phyloP scores from a whole-genome alignment of 495 filamentous ascomycete species.

The Talaromyces nanjingensis region DNA sequence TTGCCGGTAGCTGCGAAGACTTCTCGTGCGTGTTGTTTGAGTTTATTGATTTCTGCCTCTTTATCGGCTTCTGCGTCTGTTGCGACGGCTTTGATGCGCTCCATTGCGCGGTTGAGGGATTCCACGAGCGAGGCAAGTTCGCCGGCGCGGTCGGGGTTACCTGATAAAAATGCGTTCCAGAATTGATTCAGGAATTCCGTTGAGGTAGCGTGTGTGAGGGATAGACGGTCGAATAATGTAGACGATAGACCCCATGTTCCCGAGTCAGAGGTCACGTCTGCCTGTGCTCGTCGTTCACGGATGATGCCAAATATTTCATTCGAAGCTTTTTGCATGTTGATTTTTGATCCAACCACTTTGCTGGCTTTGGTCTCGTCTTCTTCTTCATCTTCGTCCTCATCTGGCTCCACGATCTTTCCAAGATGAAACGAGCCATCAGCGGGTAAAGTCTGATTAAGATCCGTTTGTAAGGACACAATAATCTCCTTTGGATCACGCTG shows the following conservation, averaged over 20 bases:
- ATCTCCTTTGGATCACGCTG: slow-evolving; percentile 63
- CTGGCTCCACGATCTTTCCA: slow-evolving; percentile 47
- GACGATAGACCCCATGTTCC: slow-evolving; percentile 58
- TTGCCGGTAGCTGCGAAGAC: slow-evolving; percentile 61
- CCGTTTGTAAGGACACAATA: slow-evolving; percentile 52
- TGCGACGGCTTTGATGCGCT: slow-evolving; percentile 77
- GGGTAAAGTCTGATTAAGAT: slow-evolving; percentile 44
- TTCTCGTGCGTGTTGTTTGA: slow-evolving; percentile 61
- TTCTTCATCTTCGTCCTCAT: slow-evolving; percentile 48
- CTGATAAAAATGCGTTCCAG: slow-evolving; percentile 83
- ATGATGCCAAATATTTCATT: slow-evolving; percentile 36
- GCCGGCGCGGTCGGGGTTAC: slow-evolving; percentile 64
- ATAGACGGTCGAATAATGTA: slow-evolving; percentile 62
- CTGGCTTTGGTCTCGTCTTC: slow-evolving; percentile 36
- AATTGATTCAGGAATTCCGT: slow-evolving; percentile 95
- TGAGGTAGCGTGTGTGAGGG: slow-evolving; percentile 83
- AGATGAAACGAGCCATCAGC: slow-evolving; percentile 52
- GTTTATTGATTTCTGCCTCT: slow-evolving; percentile 45
- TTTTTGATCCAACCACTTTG: slow-evolving; percentile 30
- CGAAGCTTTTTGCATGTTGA: slow-evolving; percentile 29
- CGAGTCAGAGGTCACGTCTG: slow-evolving; percentile 23
- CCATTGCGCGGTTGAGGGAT: slow-evolving; percentile 64
- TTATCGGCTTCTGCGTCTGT: slow-evolving; percentile 70
- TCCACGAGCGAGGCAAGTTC: slow-evolving; percentile 74
- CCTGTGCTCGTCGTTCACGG: slow-evolving; percentile 34